Evolutionary conservation across 2,329 filamentous ascomycete species (phyloP).

Genomic region (Neurospora crassa): DNA sequence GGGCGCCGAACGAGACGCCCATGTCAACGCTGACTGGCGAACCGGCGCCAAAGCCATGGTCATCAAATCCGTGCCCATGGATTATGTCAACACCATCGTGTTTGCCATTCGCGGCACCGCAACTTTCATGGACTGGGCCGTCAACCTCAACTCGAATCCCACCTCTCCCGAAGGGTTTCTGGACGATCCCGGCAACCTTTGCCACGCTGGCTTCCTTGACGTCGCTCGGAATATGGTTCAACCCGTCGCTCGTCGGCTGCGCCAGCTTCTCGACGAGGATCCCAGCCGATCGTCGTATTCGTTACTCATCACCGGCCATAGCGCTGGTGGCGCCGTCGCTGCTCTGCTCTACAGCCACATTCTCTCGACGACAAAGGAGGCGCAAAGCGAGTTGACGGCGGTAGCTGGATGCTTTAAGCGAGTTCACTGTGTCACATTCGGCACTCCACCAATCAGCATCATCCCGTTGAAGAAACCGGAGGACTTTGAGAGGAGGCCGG

Average conservation of each 20-base stretch:
- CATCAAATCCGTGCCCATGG: constrained; percentile 70
- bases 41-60: constrained; percentile 78
- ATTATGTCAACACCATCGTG: constrained; percentile 68
- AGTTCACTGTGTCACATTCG: constrained; percentile 78
- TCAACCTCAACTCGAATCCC: constrained; percentile 66
- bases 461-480: constrained; percentile 56
- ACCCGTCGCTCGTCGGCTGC: constrained; percentile 61
- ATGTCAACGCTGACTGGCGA: constrained; percentile 61
- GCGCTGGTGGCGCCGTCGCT: constrained; percentile 76
- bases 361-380: constrained; percentile 45
- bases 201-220: constrained; percentile 70
- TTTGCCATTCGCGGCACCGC: constrained; percentile 77
- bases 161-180: constrained; percentile 59
- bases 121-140: constrained; percentile 76
- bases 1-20: constrained; percentile 54
- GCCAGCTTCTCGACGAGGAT: constrained; percentile 62
- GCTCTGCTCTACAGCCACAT: constrained; percentile 75
- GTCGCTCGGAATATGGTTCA: constrained; percentile 67
- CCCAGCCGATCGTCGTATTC: constrained; percentile 56
- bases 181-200: constrained; percentile 67
- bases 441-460: constrained; percentile 68
- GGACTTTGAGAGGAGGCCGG: constrained; percentile 20
- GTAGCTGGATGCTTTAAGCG: constrained; percentile 65
- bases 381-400: constrained; percentile 58
- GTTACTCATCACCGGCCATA: constrained; percentile 77